A percentile compares a stretch with the other conserved stretches of the same genome.
phyloP scores from a whole-genome alignment of 2,329 filamentous ascomycete genomes.

The Hymenoscyphus repandus region DNA sequence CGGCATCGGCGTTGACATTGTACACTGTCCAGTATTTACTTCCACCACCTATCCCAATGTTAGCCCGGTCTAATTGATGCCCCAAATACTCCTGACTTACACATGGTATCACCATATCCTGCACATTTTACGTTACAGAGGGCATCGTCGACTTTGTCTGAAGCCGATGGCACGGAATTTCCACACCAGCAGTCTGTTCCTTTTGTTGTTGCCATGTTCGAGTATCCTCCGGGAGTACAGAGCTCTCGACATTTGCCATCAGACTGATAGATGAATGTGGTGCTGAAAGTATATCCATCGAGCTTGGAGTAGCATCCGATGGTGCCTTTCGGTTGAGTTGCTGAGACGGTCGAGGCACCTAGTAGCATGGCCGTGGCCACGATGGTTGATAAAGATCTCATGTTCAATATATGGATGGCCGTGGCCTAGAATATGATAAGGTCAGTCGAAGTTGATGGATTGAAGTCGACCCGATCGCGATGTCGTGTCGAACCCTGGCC shows the following conservation, averaged over 20 bases:
- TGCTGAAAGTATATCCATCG: slow-evolving; percentile 22
- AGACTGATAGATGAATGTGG: slow-evolving; percentile 25
- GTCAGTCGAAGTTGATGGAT: slow-evolving; percentile 7
- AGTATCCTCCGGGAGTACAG: slow-evolving; percentile 17
- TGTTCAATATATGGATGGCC: slow-evolving; percentile 16
- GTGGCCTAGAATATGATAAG: slow-evolving; percentile 16
- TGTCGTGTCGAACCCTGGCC: slow-evolving; percentile 5
- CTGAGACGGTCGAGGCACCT: slow-evolving; percentile 14
- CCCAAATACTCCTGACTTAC: slow-evolving; percentile 16
- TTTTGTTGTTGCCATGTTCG: slow-evolving; percentile 24
- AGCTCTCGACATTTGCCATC: slow-evolving; percentile 23
- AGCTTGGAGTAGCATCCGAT: slow-evolving; percentile 28
- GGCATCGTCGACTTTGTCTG: slow-evolving; percentile 15
- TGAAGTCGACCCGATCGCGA: slow-evolving; percentile 8
- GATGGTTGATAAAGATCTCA: slow-evolving; percentile 18
- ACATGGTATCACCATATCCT: slow-evolving; percentile 25
- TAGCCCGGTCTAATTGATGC: slow-evolving; percentile 8
- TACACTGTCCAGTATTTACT: slow-evolving; percentile 24
- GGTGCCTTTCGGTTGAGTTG: slow-evolving; percentile 6
- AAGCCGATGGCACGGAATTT: slow-evolving; percentile 21
- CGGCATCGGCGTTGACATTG: slow-evolving; percentile 21
- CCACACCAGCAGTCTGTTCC: slow-evolving; percentile 29
- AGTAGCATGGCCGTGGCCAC: slow-evolving; percentile 16
- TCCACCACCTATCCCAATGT: slow-evolving; percentile 20
- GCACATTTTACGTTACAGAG: slow-evolving; percentile 25